Base-by-base conservation (phyloP, 805 yeast genomes). In the Pichia gijzeniarum region DNA sequence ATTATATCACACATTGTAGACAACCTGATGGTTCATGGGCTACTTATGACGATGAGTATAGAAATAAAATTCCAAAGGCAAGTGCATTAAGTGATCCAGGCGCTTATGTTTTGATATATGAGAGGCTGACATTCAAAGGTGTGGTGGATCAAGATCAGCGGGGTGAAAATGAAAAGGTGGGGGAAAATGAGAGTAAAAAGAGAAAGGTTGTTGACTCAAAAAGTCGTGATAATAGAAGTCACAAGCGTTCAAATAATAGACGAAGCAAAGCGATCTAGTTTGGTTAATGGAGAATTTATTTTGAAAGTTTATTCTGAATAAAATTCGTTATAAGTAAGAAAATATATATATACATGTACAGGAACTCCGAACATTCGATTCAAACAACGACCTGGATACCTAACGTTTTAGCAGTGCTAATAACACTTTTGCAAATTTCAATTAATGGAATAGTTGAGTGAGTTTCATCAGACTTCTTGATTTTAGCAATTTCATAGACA, bases 11-110 rank as follows among this genome's bases (percentile, higher is more conserved):
- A 1, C 88, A 86, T 60, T 86, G 96, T 60, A 77, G 84, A 51
- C 96, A 90, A 64, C 95, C 97, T 1, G 93, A 86, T 64, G 91
- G 89, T 2, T 67, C 83, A 2, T 93, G 98, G 99, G 82, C 88
- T 25, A 82, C 88, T 9, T 93, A 91, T 63, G 98, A 93, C 61
- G 99, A 93, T 61, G 99, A 93, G 57, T 79, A 82, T 57, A 80
- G 87, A 53, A 84, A 86, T 57, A 72, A 71, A 48, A 80, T 86
- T 44, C 72, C 82, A 31, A 93, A 86, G 56, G 72, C 77, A 46
- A 79, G 76, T 38, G 96, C 87, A 3, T 69, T 88, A 52, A 77
- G 78, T 53, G 95, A 91, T 58, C 85, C 91, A 13, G 79, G 88
- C 32, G 98, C 98, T 5, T 93, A 93, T 65, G 90, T 90, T 49